A percentile compares a stretch with the other conserved stretches of the same genome.
Conservation (phyloP, 768 basidiomycete genomes). For the Panaeolus cyanescens region DNA sequence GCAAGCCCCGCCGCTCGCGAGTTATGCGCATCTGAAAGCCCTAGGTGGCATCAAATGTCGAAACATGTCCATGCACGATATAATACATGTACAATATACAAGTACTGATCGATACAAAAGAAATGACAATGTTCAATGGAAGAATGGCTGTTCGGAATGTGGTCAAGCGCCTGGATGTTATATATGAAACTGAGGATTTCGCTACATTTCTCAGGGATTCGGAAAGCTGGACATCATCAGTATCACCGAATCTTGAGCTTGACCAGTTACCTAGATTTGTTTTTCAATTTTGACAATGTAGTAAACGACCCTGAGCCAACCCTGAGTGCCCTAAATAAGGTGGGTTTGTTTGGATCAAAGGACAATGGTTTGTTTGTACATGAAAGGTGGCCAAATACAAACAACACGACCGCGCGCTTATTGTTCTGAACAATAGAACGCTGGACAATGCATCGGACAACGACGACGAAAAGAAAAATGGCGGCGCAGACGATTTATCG, state of each 20-base stretch:
- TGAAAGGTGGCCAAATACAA: not conserved
- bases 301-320: too few relatives aligned
- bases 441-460: constrained; percentile 3
- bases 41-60: too few relatives aligned
- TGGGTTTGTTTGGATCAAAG: not conserved
- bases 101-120: too few relatives aligned
- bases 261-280: too few relatives aligned
- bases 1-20: not conserved
- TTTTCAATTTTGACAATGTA: too few relatives aligned
- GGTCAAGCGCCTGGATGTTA: not conserved
- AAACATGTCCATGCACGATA: too few relatives aligned
- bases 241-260: not conserved
- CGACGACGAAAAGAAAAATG: constrained; percentile 5
- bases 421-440: not conserved
- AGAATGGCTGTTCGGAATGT: not conserved
- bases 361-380: not conserved
- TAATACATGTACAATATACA: too few relatives aligned
- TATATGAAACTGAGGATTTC: not conserved
- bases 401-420: not conserved
- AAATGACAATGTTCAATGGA: too few relatives aligned
- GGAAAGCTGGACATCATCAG: not conserved
- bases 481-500: not conserved
- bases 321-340: too few relatives aligned
- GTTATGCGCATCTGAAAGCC: not conserved
- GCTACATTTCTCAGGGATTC: not conserved